Percentiles rank a stretch among this genome's conserved stretches.
Conservation (phyloP, 2,329 filamentous ascomycete species). For the Colletotrichum kahawae region DNA sequence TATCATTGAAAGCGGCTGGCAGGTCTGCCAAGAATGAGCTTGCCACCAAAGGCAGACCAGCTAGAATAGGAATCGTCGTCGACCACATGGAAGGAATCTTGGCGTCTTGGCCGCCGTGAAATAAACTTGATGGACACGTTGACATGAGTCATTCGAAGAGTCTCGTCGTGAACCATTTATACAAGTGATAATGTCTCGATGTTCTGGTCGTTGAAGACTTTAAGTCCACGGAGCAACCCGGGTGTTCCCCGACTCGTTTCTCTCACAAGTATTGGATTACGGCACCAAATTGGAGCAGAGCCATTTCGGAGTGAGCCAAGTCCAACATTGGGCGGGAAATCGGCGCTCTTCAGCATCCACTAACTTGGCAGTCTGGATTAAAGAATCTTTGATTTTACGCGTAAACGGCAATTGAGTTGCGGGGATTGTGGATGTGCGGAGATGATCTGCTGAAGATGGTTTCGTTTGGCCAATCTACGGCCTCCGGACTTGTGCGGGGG, state of each 20-base stretch:
- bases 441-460: background rate
- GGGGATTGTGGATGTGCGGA: background rate
- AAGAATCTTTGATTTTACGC: background rate
- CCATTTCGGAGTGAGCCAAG: background rate
- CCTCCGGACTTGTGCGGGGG: background rate
- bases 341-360: background rate
- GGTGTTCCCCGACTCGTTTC: background rate
- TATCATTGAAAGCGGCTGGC: background rate
- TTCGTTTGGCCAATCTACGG: conserved; percentile 21
- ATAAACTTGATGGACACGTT: background rate
- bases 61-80: background rate
- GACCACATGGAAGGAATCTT: background rate
- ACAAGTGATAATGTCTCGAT: background rate
- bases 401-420: background rate
- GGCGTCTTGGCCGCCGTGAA: background rate
- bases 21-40: background rate
- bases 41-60: background rate
- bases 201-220: background rate
- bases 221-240: background rate
- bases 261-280: background rate
- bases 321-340: background rate
- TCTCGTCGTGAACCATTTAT: background rate
- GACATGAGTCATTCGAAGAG: background rate
- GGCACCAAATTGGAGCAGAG: background rate
- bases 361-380: background rate